A percentile compares a stretch with the other conserved stretches of the same genome.
Evolutionary conservation across 257 asterid genomes (phyloP).

Genomic region (Prunella vulgaris): DNA sequence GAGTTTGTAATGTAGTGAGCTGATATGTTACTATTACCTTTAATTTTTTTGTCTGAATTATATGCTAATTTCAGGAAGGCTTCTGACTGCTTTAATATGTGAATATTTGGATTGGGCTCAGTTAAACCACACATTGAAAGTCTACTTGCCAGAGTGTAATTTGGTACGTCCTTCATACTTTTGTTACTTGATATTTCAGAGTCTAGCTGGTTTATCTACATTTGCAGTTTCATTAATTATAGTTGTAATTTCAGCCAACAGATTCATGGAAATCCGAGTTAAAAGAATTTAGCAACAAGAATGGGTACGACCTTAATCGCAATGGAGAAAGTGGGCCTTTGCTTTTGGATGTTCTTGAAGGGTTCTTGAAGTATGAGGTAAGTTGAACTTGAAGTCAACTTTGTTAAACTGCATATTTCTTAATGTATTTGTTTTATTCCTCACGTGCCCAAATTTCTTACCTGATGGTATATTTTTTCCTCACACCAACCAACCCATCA

Average conservation of each 20-base stretch:
- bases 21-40: not conserved
- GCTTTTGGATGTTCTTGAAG: slow-evolving; percentile 97
- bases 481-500: not conserved
- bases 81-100: slow-evolving; percentile 68
- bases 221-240: not conserved
- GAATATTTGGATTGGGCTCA: slow-evolving; percentile 92
- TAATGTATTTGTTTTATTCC: not conserved
- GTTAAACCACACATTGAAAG: slow-evolving; percentile 74
- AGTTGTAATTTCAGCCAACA: slow-evolving; percentile 42
- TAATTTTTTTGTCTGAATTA: not conserved
- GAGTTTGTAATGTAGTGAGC: not conserved
- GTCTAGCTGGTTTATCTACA: not conserved
- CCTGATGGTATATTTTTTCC: not conserved
- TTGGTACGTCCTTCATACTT: slow-evolving; percentile 41
- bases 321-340: slow-evolving; percentile 90
- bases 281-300: slow-evolving; percentile 82
- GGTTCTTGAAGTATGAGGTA: slow-evolving; percentile 98
- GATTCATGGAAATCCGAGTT: slow-evolving; percentile 74
- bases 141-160: slow-evolving; percentile 84
- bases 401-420: not conserved
- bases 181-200: slow-evolving; percentile 2
- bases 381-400: not conserved
- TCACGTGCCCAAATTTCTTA: not conserved
- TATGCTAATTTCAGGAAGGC: slow-evolving; percentile 50
- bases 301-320: slow-evolving; percentile 84